Evolutionary conservation across 106 monocot species (phyloP).

Genomic region (Xerophyta viscosa): DNA sequence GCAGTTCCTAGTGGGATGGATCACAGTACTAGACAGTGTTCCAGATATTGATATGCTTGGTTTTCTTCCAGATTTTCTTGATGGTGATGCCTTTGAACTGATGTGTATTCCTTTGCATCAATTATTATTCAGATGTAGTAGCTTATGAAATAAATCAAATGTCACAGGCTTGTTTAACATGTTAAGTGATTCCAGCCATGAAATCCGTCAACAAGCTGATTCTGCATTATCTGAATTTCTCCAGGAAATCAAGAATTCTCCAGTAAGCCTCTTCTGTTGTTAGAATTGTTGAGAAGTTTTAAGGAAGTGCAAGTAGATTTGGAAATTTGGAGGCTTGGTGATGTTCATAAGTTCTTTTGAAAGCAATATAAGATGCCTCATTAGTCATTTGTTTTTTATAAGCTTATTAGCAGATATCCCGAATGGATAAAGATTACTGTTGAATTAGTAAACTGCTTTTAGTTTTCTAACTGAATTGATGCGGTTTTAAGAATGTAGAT

Average conservation of each 20-base stretch:
- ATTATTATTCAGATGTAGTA: background rate
- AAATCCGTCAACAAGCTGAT: slow-evolving; percentile 98
- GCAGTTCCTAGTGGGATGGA: slow-evolving; percentile 99
- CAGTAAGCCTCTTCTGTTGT: slow-evolving; percentile 59
- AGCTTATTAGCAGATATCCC: no score
- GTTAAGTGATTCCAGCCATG: slow-evolving; percentile 97
- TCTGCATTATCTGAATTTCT: slow-evolving; percentile 98
- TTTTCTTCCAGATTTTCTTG: slow-evolving; percentile 99
- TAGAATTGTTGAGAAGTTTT: no score
- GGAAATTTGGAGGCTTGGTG: background rate
- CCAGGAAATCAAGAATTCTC: slow-evolving; percentile 97
- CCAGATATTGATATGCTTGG: slow-evolving; percentile 99
- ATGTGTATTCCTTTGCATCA: background rate
- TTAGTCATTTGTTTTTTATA: no score
- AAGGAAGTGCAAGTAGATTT: no score
- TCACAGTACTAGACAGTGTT: slow-evolving; percentile 94
- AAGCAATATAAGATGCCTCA: no score
- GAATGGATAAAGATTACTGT: no score
- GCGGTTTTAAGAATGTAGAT: slow-evolving; percentile 93
- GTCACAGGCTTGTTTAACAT: slow-evolving; percentile 94
- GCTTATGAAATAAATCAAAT: background rate
- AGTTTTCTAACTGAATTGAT: slow-evolving; percentile 3
- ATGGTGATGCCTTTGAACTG: slow-evolving; percentile 44
- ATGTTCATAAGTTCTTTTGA: background rate
- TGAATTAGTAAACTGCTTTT: background rate